Evolutionary conservation across 805 yeast species (phyloP), one percentile per base, ranked within the genome.

Genomic region (Blastobotrys chiropterorum): DNA sequence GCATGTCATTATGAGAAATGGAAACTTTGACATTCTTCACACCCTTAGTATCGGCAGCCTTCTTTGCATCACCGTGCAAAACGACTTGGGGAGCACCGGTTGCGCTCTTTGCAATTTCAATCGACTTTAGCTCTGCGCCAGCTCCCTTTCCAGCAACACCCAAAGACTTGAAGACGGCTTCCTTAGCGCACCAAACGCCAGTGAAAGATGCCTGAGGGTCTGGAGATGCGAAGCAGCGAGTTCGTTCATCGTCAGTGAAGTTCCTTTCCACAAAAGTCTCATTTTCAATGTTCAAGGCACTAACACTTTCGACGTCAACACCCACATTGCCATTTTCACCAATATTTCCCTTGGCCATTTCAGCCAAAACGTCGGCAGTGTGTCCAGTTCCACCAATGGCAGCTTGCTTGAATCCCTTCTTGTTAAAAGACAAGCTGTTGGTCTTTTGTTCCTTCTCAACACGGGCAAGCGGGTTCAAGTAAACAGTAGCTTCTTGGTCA

Each of bases 141-240:
- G 92, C 97, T 54, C 99, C 99, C 67, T 83, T 80, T 46, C 95
- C 82, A 65, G 80, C 79, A 56, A 88, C 95, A 56, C 94, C 90
- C 65, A 94, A 76, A 16, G 96, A 87, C 76, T 94, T 94, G 83
- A 94, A 94, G 38, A 90, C 97, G 43, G 99, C 99, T 75, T 94
- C 99, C 74, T 94, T 94, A 44, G 99, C 99, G 30, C 97, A 88
- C 99, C 99, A 94, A 44, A 95, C 86, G 46, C 99, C 99, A 22
- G 99, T 90, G 71, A 79, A 94, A 2, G 97, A 88, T 13, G 98
- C 88, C 64, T 82, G 86, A 48, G 94, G 87, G 59, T 78, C 77
- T 43, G 97, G 76, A 31, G 97, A 82, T 34, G 74, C 66, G 54
- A 70, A 60, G 70, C 97, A 90, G 77, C 94, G 94, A 38, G 73